Base-by-base conservation (phyloP, 1,139 yeast species). In the Blastobotrys ciferrii region DNA sequence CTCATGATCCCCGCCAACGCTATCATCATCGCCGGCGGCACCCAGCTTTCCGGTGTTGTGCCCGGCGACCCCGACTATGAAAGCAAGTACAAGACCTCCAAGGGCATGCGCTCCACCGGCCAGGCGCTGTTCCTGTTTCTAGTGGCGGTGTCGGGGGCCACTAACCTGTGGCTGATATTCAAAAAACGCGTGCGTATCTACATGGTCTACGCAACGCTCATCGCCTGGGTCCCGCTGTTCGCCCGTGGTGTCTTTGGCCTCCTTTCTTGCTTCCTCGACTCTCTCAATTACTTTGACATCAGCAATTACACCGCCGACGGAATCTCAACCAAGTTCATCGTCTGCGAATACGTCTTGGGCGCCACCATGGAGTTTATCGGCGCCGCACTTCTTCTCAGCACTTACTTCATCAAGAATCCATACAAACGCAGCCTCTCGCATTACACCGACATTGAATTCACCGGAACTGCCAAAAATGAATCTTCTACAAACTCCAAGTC, bases 181-280 rank as follows among this genome's bases (percentile, higher is more conserved):
- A 42, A 38, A 32, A 36, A 45, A 35, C 25, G 46, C 9, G 43
- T 46, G n/a, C 30, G 52, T 5, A 42, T 41, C 4, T 52, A 50
- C 30, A 40, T 51, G 42, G 23, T 45, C 9, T 15, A 15, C 4
- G 56, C 56, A 2, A 54, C 54, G 2, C 28, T 53, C 15, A n/a
- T 42, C 17, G 56, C 57, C 9, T 70, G 52, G 48, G 60, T 56
- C 7, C 54, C 59, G 13, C 41, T 59, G 39, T 38, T 58, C 23
- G 61, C 55, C 5, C 49, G 63, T 39, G 63, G 63, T 25, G 50
- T 59, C 20, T 60, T 50, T 38, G 63, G 63, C 9, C 46, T 58
- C 17, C 43, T 60, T 17, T 49, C 58, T 4, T 54, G 57, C 19
- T 51, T 52, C 13, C 47, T 53, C 7, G 32, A 38, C 31, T 36